phyloP scores from a whole-genome alignment of 768 basidiomycete species.

The Boletus rufocinnamomeus region DNA sequence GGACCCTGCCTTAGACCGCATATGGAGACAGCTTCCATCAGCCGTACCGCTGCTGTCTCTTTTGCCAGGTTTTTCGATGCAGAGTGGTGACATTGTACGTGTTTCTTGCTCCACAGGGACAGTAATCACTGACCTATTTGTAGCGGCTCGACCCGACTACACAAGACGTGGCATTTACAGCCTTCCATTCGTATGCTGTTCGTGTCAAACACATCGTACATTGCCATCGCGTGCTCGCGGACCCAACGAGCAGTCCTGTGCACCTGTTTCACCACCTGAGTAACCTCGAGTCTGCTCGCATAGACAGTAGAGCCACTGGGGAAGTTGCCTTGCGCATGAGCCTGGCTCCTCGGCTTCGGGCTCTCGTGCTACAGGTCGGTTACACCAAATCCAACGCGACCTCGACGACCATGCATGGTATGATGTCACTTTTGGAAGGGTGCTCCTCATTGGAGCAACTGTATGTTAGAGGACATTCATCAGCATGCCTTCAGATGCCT shows the following conservation, averaged over 20 bases:
- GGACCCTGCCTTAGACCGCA: slow-evolving; percentile 47
- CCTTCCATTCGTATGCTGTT: slow-evolving; percentile 25
- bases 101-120: neutral
- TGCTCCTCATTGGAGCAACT: slow-evolving; percentile 36
- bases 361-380: slow-evolving; percentile 39
- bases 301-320: slow-evolving; percentile 18
- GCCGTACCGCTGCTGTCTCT: slow-evolving; percentile 44
- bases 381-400: slow-evolving; percentile 25
- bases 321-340: slow-evolving; percentile 26
- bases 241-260: slow-evolving; percentile 6
- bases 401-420: slow-evolving; percentile 23
- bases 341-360: slow-evolving; percentile 36
- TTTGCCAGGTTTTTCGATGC: slow-evolving; percentile 22
- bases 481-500: slow-evolving; percentile 30
- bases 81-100: slow-evolving; percentile 17
- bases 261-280: slow-evolving; percentile 5
- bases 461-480: slow-evolving; percentile 41
- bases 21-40: slow-evolving; percentile 47
- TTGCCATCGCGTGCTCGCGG: slow-evolving; percentile 18
- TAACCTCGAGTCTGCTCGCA: slow-evolving; percentile 25
- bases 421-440: slow-evolving; percentile 31
- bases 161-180: neutral
- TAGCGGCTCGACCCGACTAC: slow-evolving; percentile 15
- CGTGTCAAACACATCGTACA: slow-evolving; percentile 30
- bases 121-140: neutral